A percentile compares a stretch with the other conserved stretches of the same genome.
phyloP scores from a whole-genome alignment of 2,329 filamentous ascomycete genomes.

The Trichophyton simii region DNA sequence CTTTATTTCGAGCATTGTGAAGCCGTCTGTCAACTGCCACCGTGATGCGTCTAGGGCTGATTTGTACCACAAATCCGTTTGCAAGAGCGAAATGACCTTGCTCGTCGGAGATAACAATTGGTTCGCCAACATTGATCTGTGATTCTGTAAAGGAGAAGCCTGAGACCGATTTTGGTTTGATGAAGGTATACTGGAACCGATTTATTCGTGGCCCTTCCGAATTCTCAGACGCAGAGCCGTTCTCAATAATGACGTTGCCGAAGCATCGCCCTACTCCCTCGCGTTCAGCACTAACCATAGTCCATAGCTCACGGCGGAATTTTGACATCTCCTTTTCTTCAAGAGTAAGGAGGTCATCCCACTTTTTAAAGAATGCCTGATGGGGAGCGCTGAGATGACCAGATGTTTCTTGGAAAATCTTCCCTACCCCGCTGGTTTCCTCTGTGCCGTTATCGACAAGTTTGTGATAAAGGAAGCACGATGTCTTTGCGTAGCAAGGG shows the following conservation, averaged over 20 bases:
- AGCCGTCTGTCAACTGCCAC: conserved; percentile 84
- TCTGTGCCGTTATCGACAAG: conserved; percentile 72
- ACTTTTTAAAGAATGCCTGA: conserved; percentile 79
- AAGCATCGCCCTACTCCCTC: conserved; percentile 86
- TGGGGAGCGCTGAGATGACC: conserved; percentile 62
- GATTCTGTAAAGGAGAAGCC: conserved; percentile 83
- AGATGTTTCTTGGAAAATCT: conserved; percentile 71
- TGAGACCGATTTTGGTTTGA: conserved; percentile 51
- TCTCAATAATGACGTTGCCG: conserved; percentile 70
- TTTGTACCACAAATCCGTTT: conserved; percentile 74
- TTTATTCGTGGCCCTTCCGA: conserved; percentile 70
- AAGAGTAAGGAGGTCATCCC: conserved; percentile 84
- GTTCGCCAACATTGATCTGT: conserved; percentile 74
- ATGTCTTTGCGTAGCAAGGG: conserved; percentile 76
- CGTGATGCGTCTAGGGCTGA: conserved; percentile 62
- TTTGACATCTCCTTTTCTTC: conserved; percentile 87
- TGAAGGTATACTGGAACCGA: conserved; percentile 72
- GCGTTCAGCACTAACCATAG: conserved; percentile 78
- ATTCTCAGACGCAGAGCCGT: conserved; percentile 60
- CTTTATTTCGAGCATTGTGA: conserved; percentile 68
- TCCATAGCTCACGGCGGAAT: conserved; percentile 84
- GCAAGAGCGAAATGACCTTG: conserved; percentile 88
- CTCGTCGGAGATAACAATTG: conserved; percentile 93
- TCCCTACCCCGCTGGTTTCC: conserved; percentile 66
- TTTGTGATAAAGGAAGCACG: conserved; percentile 90